Evolutionary conservation across 2,329 filamentous ascomycete genomes (phyloP).

Genomic region (Hypomyces perniciosus): DNA sequence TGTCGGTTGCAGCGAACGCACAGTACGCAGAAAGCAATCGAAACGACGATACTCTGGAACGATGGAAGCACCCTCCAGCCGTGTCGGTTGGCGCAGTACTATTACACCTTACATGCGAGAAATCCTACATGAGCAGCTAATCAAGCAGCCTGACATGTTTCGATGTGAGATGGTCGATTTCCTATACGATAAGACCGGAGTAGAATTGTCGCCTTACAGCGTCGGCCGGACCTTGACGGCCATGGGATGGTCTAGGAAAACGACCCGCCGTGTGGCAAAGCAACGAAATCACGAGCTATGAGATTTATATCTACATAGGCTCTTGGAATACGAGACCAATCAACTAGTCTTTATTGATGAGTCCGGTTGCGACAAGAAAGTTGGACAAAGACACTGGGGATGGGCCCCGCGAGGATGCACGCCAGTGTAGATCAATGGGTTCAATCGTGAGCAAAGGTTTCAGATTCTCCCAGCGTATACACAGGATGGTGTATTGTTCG

Average conservation of each 20-base stretch:
- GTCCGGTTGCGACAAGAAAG: slow-evolving; percentile 29
- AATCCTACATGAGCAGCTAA: background rate
- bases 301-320: slow-evolving; percentile 17
- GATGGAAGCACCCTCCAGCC: background rate
- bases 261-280: slow-evolving; percentile 22
- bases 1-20: background rate
- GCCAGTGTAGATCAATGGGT: slow-evolving; percentile 18
- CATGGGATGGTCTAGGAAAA: slow-evolving; percentile 20
- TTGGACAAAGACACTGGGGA: slow-evolving; percentile 24
- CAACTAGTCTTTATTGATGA: slow-evolving; percentile 30
- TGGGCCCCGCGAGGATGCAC: slow-evolving; percentile 27
- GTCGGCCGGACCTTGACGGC: background rate
- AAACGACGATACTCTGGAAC: background rate
- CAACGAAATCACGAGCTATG: slow-evolving; percentile 27
- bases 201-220: background rate
- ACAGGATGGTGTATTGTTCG: background rate
- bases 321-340: slow-evolving; percentile 27
- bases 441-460: slow-evolving; percentile 17
- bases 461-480: slow-evolving; percentile 15
- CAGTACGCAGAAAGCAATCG: background rate
- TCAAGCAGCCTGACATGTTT: background rate
- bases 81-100: background rate
- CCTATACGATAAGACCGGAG: background rate
- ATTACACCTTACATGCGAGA: background rate
- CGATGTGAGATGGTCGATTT: background rate